These are phyloP conservation scores for Clonostachys rhizophaga DNA, from an alignment of 2,329 filamentous ascomycete species.

Conservation along the genomic window DNA sequence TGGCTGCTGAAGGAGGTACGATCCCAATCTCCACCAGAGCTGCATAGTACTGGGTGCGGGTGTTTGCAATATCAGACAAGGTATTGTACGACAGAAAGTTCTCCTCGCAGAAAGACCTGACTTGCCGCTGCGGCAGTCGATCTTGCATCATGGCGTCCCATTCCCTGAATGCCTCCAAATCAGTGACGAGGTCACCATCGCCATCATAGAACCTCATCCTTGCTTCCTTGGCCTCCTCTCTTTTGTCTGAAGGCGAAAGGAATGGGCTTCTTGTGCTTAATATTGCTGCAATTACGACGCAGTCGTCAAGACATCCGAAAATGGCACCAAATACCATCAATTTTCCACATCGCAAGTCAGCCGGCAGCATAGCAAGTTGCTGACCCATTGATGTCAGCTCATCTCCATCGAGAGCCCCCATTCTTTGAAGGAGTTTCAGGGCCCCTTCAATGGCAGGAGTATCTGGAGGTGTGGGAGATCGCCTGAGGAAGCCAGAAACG, in stretches of 20 bases:
- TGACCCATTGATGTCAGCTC: slow-evolving; percentile 86
- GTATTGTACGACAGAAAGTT: slow-evolving; percentile 84
- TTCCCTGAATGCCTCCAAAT: slow-evolving; percentile 76
- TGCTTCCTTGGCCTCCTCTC: slow-evolving; percentile 76
- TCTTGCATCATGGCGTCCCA: slow-evolving; percentile 68
- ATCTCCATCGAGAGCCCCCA: slow-evolving; percentile 84
- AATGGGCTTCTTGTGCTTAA: slow-evolving; percentile 89
- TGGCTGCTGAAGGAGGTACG: slow-evolving; percentile 37
- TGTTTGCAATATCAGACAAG: slow-evolving; percentile 82
- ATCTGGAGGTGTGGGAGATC: slow-evolving; percentile 85
- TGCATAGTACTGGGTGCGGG: slow-evolving; percentile 78
- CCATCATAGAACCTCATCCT: slow-evolving; percentile 68
- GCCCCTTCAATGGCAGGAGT: slow-evolving; percentile 82
- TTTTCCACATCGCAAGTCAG: slow-evolving; percentile 88
- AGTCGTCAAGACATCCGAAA: slow-evolving; percentile 87
- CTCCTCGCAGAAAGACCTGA: slow-evolving; percentile 75
- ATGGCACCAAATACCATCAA: slow-evolving; percentile 93
- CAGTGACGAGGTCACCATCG: slow-evolving; percentile 85
- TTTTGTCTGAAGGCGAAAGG: slow-evolving; percentile 73
- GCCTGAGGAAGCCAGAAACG: slow-evolving; percentile 74
- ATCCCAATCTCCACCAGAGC: slow-evolving; percentile 85
- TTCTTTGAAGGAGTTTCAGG: slow-evolving; percentile 70
- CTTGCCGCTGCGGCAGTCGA: slow-evolving; percentile 53
- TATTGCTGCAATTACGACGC: slow-evolving; percentile 84
- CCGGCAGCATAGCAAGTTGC: slow-evolving; percentile 92